Conservation (phyloP, 2,329 filamentous ascomycete genomes). For the Seiridium unicorne region DNA sequence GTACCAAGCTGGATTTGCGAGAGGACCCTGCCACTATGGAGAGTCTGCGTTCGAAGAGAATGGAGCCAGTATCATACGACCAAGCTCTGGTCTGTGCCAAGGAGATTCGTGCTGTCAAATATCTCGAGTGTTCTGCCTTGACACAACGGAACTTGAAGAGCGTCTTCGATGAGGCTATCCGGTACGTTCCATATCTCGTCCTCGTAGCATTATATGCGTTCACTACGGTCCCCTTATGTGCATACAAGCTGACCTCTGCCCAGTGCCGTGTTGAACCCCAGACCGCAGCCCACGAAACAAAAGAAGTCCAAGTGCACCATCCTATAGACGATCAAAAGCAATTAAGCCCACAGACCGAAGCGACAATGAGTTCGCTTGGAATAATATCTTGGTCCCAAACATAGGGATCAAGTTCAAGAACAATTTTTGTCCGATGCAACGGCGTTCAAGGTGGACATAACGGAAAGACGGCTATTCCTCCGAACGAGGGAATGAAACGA, state of each 20-base stretch:
- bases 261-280: slow-evolving; percentile 71
- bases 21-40: slow-evolving; percentile 84
- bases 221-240: neutral
- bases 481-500: slow-evolving; percentile 17
- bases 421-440: slow-evolving; percentile 24
- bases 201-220: neutral
- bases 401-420: slow-evolving; percentile 18
- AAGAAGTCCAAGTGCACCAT: slow-evolving; percentile 70
- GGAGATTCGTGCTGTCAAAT: slow-evolving; percentile 95
- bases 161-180: slow-evolving; percentile 97
- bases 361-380: neutral
- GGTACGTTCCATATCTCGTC: slow-evolving; percentile 55
- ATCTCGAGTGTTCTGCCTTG: slow-evolving; percentile 94
- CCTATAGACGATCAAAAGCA: slow-evolving; percentile 45
- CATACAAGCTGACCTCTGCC: slow-evolving; percentile 13
- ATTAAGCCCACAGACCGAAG: too few species aligned
- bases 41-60: slow-evolving; percentile 83
- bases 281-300: slow-evolving; percentile 54
- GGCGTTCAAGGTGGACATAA: slow-evolving; percentile 31
- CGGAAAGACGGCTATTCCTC: slow-evolving; percentile 22
- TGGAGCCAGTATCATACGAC: slow-evolving; percentile 96
- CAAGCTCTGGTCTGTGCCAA: slow-evolving; percentile 86
- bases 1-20: slow-evolving; percentile 93
- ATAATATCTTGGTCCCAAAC: neutral
- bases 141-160: slow-evolving; percentile 98